phyloP scores from a whole-genome alignment of 1,284 basidiomycete species.

The Pterulicium gracile region DNA sequence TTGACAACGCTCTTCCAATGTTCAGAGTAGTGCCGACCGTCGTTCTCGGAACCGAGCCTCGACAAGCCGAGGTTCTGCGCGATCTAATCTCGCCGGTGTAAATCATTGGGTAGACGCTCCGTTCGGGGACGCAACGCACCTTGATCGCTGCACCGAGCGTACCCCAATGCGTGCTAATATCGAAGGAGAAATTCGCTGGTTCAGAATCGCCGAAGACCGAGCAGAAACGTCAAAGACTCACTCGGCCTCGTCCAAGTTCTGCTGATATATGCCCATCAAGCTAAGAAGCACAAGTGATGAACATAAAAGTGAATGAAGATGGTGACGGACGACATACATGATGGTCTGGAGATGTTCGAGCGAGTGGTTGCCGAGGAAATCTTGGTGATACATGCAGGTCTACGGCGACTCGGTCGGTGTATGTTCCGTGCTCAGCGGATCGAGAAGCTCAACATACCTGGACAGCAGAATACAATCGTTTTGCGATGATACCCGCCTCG shows the following conservation, averaged over 20 bases:
- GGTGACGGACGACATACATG: slow-evolving; percentile 11
- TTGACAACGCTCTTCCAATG: slow-evolving; percentile 15
- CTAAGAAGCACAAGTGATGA: slow-evolving; percentile 6
- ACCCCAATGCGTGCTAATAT: slow-evolving; percentile 15
- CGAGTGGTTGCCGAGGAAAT: slow-evolving; percentile 15
- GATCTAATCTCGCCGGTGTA: slow-evolving; percentile 10
- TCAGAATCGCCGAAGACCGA: not conserved
- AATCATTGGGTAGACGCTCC: not conserved
- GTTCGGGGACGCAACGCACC: slow-evolving; percentile 3
- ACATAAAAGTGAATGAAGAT: not conserved
- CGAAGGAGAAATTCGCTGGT: not conserved
- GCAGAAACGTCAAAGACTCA: slow-evolving; percentile 5
- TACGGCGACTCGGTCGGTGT: too few species aligned
- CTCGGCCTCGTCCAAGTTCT: slow-evolving; percentile 18
- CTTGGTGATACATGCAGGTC: slow-evolving; percentile 14
- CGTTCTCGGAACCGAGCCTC: slow-evolving; percentile 14
- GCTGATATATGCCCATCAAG: slow-evolving; percentile 17
- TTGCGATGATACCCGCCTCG: slow-evolving; percentile 11
- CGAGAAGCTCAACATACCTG: slow-evolving; percentile 9
- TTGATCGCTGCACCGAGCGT: slow-evolving; percentile 16
- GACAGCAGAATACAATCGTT: slow-evolving; percentile 16
- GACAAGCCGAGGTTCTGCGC: slow-evolving; percentile 17
- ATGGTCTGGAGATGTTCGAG: slow-evolving; percentile 15
- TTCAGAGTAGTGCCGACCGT: slow-evolving; percentile 10
- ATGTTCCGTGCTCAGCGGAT: too few species aligned